A percentile compares a stretch with the other conserved stretches of the same genome.
phyloP scores from a whole-genome alignment of 2,329 filamentous ascomycete genomes.

The Alternaria angustiovoidea region DNA sequence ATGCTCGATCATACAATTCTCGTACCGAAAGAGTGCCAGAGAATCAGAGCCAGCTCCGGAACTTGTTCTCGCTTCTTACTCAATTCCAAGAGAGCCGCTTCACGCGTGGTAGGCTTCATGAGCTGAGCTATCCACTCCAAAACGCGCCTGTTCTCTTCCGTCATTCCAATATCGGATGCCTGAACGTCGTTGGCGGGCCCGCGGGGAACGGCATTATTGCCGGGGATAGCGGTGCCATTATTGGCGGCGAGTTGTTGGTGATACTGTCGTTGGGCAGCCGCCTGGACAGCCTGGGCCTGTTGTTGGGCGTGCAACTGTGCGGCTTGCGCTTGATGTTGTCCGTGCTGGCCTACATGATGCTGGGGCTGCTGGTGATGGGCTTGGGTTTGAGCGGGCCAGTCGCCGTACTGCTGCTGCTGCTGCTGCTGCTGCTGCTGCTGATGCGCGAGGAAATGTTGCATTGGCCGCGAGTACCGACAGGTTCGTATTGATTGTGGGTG shows the following conservation, averaged over 20 bases:
- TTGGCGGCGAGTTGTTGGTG: constrained; percentile 77
- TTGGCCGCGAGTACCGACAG: constrained; percentile 45
- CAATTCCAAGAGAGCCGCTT: constrained; percentile 90
- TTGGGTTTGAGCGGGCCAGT: constrained; percentile 35
- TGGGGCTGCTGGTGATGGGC: constrained; percentile 56
- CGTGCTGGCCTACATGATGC: constrained; percentile 52
- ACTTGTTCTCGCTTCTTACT: constrained; percentile 99
- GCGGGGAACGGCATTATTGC: constrained; percentile 47
- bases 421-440: constrained; percentile 65
- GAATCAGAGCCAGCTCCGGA: constrained; percentile 90
- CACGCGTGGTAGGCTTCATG: constrained; percentile 84
- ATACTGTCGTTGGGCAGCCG: constrained; percentile 61
- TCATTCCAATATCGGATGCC: constrained; percentile 62
- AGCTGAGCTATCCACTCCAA: constrained; percentile 92
- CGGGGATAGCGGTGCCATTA: constrained; percentile 61
- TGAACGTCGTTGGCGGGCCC: constrained; percentile 51
- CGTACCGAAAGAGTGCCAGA: constrained; percentile 97
- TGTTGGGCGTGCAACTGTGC: constrained; percentile 57
- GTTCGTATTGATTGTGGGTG: constrained; percentile 18
- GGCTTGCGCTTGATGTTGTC: constrained; percentile 51
- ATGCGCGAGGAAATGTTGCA: constrained; percentile 69
- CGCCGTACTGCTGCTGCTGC: constrained; percentile 64
- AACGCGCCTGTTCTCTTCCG: constrained; percentile 92
- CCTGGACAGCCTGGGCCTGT: constrained; percentile 57
- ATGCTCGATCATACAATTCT: no score